Evolutionary conservation across 257 asterid genomes (phyloP).

Genomic region (Apocynum venetum): DNA sequence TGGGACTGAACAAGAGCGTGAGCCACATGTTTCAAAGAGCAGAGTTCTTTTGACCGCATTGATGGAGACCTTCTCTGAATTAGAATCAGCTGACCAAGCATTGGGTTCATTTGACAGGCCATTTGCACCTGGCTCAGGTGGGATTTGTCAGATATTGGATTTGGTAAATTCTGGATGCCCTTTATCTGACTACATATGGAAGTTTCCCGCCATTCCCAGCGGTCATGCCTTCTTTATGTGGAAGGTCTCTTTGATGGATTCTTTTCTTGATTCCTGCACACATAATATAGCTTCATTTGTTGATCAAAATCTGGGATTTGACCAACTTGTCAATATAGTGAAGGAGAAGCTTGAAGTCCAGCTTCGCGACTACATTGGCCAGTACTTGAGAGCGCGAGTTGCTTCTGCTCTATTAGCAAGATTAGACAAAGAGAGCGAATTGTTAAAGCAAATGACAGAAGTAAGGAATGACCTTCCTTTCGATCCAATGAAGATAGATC

Average conservation of each 20-base stretch:
- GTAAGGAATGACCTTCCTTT: slow-evolving; percentile 35
- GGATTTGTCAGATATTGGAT: slow-evolving; percentile 55
- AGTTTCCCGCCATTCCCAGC: slow-evolving; percentile 53
- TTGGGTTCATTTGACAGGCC: slow-evolving; percentile 44
- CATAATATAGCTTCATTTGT: slow-evolving; percentile 62
- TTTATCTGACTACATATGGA: slow-evolving; percentile 72
- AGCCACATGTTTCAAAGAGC: slow-evolving; percentile 55
- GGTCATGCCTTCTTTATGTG: slow-evolving; percentile 74
- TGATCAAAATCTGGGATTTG: slow-evolving; percentile 80
- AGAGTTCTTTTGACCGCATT: slow-evolving; percentile 57
- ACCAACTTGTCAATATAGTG: slow-evolving; percentile 73
- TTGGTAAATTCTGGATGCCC: slow-evolving; percentile 67
- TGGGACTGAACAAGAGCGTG: slow-evolving; percentile 49
- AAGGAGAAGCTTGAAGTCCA: slow-evolving; percentile 58
- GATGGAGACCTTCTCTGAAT: slow-evolving; percentile 72
- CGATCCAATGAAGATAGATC: slow-evolving; percentile 37
- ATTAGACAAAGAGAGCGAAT: slow-evolving; percentile 62
- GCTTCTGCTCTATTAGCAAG: slow-evolving; percentile 56
- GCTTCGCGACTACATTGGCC: slow-evolving; percentile 68
- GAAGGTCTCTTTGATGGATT: slow-evolving; percentile 79
- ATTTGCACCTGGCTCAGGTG: slow-evolving; percentile 43
- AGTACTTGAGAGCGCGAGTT: slow-evolving; percentile 74
- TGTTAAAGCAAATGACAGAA: slow-evolving; percentile 47
- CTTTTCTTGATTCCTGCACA: slow-evolving; percentile 79
- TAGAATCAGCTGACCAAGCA: slow-evolving; percentile 72